These are phyloP conservation scores for Orobanche coerulescens DNA, from an alignment of 257 asterid genomes.

Conservation along the genomic window DNA sequence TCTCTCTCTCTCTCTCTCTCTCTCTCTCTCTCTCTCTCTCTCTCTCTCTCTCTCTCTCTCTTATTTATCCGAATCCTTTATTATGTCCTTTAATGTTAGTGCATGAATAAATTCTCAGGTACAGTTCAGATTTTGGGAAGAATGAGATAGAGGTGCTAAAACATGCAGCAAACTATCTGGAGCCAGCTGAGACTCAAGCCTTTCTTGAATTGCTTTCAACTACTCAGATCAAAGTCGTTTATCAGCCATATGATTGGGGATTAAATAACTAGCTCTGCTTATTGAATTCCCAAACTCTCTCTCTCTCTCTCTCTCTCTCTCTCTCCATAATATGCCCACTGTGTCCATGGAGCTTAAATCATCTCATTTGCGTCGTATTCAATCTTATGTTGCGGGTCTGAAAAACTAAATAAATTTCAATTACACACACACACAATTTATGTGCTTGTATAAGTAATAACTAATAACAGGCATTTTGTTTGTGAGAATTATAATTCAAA, in stretches of 20 bases:
- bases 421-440: too few relatives aligned
- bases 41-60: background rate
- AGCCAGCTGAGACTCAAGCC: conserved; percentile 41
- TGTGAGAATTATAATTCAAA: too few relatives aligned
- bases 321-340: background rate
- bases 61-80: background rate
- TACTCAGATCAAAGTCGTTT: conserved; percentile 54
- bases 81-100: background rate
- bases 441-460: too few relatives aligned
- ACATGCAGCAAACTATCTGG: conserved; percentile 76
- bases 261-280: conserved; percentile 41
- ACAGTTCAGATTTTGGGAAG: conserved; percentile 68
- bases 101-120: conserved; percentile 37
- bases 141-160: conserved; percentile 73
- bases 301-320: too few relatives aligned
- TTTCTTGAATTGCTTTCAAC: conserved; percentile 58
- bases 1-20: background rate
- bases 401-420: background rate
- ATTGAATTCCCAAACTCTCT: too few relatives aligned
- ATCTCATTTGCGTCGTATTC: background rate
- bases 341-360: background rate
- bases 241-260: conserved; percentile 70
- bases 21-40: background rate
- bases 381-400: background rate
- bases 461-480: too few relatives aligned